Base-by-base conservation (phyloP, 2,329 filamentous ascomycete genomes). In the Apiospora koreana region DNA sequence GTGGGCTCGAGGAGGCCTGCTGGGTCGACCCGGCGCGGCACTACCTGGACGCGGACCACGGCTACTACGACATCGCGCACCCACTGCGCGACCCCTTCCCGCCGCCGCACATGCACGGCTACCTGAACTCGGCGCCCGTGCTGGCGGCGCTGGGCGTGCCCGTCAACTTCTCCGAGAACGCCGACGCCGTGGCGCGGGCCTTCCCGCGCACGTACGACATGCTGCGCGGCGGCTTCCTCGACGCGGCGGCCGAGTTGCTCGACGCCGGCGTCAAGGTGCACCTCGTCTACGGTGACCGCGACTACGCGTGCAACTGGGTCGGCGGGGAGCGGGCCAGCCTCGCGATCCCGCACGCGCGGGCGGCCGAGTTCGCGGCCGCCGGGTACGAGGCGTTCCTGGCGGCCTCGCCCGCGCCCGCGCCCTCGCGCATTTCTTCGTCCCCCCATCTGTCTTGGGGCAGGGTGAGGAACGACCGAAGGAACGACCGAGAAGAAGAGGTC, bases 321-420 rank as follows among this genome's bases (percentile, higher is more conserved):
- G 87, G 87, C 10, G 88, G 86, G 64, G 87, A 90, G 74, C 77
- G 80, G 7, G 83, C 85, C 9, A 86, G 84, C 69, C 79, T 88
- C 5, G 81, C 81, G 1, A 81, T 89, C 46, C 80, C 85, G 10
- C 86, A 86, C 75, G 77, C 80, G 7, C 76, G 80, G 35, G 78
- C 82, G 6, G 76, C 79, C 7, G 75, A 79, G 2, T 90, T 90
- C 79, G 79, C 70, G 31, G 74, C 72, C 0, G 89, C 92, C 1
- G 91, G 91, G 0, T 94, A 94, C 77, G 85, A 87, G 0, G 87
- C 89, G 18, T 86, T 94, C 70, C 80, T 87, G 14, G 54, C 54
- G 2, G 31, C 31, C 1, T 23, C 54, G 1, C 28, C 50, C 0
- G 31, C 18, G 1, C 38, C 21, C 16, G 18, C 28, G 1, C 50